phyloP scores from a whole-genome alignment of 345 rosid genomes.

The Ricinus communis region DNA sequence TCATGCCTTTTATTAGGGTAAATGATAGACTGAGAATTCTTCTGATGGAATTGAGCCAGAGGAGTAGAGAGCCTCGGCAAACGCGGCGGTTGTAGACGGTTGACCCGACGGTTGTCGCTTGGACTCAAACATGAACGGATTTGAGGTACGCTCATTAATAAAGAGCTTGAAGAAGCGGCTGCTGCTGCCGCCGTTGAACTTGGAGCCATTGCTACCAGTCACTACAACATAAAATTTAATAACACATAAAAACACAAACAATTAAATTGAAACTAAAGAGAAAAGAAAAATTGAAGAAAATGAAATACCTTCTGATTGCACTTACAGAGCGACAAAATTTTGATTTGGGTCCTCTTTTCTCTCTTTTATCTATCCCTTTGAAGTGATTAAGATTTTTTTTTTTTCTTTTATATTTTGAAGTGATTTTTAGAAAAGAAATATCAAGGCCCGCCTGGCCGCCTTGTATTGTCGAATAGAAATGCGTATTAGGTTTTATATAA shows the following conservation, averaged over 20 bases:
- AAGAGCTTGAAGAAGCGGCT: slow-evolving; percentile 11
- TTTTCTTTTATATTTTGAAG: no score
- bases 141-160: slow-evolving; percentile 14
- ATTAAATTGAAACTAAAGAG: neutral
- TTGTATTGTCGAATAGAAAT: no score
- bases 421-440: neutral
- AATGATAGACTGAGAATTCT: neutral
- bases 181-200: slow-evolving; percentile 4
- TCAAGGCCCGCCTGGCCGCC: slow-evolving; percentile 2
- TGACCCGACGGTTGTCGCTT: neutral
- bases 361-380: no score
- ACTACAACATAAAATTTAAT: neutral
- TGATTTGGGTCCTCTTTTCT: no score
- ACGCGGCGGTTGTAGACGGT: slow-evolving; percentile 8
- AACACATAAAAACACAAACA: no score
- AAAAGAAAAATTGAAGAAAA: neutral
- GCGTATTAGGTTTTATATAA: no score
- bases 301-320: neutral
- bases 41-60: neutral
- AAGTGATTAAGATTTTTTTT: no score
- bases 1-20: neutral
- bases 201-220: slow-evolving; percentile 17
- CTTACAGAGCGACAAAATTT: no score
- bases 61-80: slow-evolving; percentile 3
- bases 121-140: slow-evolving; percentile 3